Evolutionary conservation across 2,329 filamentous ascomycete species (phyloP), one percentile per base, ranked within the genome.

Genomic region (Ciborinia camelliae): DNA sequence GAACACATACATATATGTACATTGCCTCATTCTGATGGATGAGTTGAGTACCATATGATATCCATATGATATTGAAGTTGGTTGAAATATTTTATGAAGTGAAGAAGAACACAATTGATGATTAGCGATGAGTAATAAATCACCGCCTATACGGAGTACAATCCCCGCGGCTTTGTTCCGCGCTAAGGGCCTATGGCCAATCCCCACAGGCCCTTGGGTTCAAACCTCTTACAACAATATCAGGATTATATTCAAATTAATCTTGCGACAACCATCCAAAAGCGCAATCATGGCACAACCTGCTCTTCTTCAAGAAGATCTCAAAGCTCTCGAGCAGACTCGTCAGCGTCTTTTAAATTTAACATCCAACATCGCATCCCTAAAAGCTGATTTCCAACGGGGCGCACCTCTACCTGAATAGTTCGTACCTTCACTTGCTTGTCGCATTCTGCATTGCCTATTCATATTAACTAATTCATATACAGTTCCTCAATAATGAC

Each of bases 321-420:
- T 87, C 70, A 90, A 88, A 77, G 81, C 84, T 48, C 82, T 93
- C 32, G 90, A 93, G 72, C 84, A 89, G 76, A 86, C 87, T 35
- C 85, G 90, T 48, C 84, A 87, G 72, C 84, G 88, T 35, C 81
- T 92, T 28, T 81, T 82, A 53, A 87, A 91, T 73, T 82, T 93
- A 30, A 85, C 86, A 4, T 87, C 84, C 75, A 90, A 85, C 70
- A 84, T 93, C 26, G 81, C 79, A 65, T 89, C 87, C 48, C 79
- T 92, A 28, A 84, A 85, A 70, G 77, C 80, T 68, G 84, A 86
- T 71, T 79, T 92, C 47, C 75, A 84, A 47, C 81, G 82, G 66
- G 86, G 82, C 74, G 84, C 88, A 62, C 87, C 87, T 30, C 80
- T 92, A 6, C 90, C 90, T 32, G 82, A 82, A 64, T 84, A 86